Base-by-base conservation (phyloP, 768 basidiomycete species). In the Tylopilus balloui region DNA sequence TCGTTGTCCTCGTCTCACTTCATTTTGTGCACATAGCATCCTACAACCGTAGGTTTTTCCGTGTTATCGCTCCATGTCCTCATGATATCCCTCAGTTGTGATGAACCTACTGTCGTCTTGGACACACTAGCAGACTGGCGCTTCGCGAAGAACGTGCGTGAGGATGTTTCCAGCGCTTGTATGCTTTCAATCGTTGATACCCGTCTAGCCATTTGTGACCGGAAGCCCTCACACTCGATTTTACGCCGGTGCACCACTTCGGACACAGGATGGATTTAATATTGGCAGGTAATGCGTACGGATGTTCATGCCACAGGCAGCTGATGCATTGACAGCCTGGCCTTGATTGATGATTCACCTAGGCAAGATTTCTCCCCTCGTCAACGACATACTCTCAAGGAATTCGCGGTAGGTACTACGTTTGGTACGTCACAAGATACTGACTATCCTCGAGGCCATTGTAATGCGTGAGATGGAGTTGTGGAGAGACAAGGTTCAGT, bases 381-480 rank as follows among this genome's bases (percentile, higher is more conserved):
- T 38, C 90, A 93, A 58, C 73, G 92, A 40, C 88, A 95, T 71
- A 91, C 91, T 3, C 73, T 97, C 54, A 95, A 95, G 65, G 94
- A 96, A 67, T 96, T 96, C 61, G 93, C 94, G 48, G 72, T 76
- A 54, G 34, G 74, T 61, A 24, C 47, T n/a, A 31, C 1, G 5
- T 40, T 13, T 34, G 17, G 10, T 25, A 6, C 4, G 4, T 42
- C 42, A 19, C 13, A 21, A 48, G n/a, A 29, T 47, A 39, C 37
- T 57, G 17, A 64, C 15, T 7, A 15, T 19, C 41, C 23, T 23
- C 29, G 45, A 75, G 75, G 91, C 89, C 2, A 84, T 97, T 48
- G 85, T 86, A 15, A 90, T 96, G 86, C 81, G 94, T 29, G 94
- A 97, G 67, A 83, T 97, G 83, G 94, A 96, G 64, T 72, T 96